Conservation (phyloP, 805 yeast species). For the Yarrowia deformans region DNA sequence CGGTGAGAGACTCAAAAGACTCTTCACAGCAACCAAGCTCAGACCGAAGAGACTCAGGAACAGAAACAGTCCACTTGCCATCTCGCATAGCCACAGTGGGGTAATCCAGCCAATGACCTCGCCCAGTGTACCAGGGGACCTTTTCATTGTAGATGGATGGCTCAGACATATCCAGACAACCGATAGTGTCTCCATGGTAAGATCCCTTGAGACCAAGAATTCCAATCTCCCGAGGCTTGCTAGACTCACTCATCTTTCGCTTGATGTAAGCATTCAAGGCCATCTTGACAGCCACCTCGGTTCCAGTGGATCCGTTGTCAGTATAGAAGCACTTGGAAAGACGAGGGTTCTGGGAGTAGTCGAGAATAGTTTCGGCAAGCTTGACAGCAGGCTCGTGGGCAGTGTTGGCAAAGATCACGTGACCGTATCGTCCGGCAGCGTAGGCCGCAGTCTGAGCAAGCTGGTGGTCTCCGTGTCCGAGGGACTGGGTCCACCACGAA, state of each 20-base stretch:
- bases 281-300: slow-evolving; percentile 47
- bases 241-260: slow-evolving; percentile 13
- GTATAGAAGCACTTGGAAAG: slow-evolving; percentile 45
- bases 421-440: slow-evolving; percentile 47
- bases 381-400: slow-evolving; percentile 45
- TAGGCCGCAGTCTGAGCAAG: slow-evolving; percentile 45
- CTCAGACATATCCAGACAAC: slow-evolving; percentile 46
- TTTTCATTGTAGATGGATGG: slow-evolving; percentile 45
- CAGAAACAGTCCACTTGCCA: slow-evolving; percentile 44
- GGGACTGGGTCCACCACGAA: slow-evolving; percentile 48
- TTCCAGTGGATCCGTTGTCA: slow-evolving; percentile 47
- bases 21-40: slow-evolving; percentile 34
- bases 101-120: slow-evolving; percentile 46
- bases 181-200: slow-evolving; percentile 47
- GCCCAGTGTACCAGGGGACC: slow-evolving; percentile 45
- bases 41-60: slow-evolving; percentile 40
- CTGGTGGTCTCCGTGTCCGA: slow-evolving; percentile 45
- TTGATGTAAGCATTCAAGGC: slow-evolving; percentile 44
- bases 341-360: slow-evolving; percentile 42
- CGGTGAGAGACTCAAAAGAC: slow-evolving; percentile 40
- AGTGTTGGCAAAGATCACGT: slow-evolving; percentile 46
- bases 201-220: slow-evolving; percentile 45
- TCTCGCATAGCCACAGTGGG: slow-evolving; percentile 43
- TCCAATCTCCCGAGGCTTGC: slow-evolving; percentile 42
- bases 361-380: slow-evolving; percentile 43